Evolutionary conservation across 2,329 filamentous ascomycete genomes (phyloP).

Genomic region (Cercospora berteroae): DNA sequence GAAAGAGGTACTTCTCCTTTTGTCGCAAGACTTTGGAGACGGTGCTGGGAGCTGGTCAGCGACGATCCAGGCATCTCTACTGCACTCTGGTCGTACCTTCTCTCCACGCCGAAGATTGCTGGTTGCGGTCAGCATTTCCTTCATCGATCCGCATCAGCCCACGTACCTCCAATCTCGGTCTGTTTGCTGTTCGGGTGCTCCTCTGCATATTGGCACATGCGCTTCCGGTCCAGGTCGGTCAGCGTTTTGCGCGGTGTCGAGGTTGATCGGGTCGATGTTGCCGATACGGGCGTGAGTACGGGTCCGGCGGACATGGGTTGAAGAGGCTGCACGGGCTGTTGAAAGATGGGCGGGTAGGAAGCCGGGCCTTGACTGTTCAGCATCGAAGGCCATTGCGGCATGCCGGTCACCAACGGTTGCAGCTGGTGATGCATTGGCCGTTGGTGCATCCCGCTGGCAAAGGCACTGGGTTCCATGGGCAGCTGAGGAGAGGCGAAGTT

Average conservation of each 20-base stretch:
- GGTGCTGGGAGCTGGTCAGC: constrained; percentile 60
- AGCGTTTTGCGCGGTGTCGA: constrained; percentile 63
- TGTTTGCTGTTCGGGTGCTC: constrained; percentile 89
- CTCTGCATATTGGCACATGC: constrained; percentile 92
- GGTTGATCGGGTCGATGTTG: constrained; percentile 45
- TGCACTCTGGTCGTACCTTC: constrained; percentile 66
- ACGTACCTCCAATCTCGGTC: constrained; percentile 85
- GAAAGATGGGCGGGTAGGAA: constrained; percentile 60
- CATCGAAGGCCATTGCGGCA: constrained; percentile 81
- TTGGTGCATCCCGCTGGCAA: constrained; percentile 57
- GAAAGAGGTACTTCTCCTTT: constrained; percentile 88
- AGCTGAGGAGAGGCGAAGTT: constrained; percentile 64
- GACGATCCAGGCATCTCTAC: neutral
- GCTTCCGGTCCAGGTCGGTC: constrained; percentile 82
- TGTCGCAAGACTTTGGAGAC: constrained; percentile 97
- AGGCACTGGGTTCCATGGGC: constrained; percentile 53
- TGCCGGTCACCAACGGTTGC: constrained; percentile 62
- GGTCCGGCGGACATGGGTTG: constrained; percentile 49
- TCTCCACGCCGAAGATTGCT: constrained; percentile 91
- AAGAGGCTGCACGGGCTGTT: constrained; percentile 53
- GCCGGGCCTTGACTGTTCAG: constrained; percentile 63
- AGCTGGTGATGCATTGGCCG: constrained; percentile 55
- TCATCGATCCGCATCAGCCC: neutral
- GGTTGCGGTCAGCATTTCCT: constrained; percentile 35
- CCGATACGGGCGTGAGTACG: constrained; percentile 53